A percentile compares a stretch with the other conserved stretches of the same genome.
Conservation (phyloP, 2,329 filamentous ascomycete species). For the Neurospora sp. region DNA sequence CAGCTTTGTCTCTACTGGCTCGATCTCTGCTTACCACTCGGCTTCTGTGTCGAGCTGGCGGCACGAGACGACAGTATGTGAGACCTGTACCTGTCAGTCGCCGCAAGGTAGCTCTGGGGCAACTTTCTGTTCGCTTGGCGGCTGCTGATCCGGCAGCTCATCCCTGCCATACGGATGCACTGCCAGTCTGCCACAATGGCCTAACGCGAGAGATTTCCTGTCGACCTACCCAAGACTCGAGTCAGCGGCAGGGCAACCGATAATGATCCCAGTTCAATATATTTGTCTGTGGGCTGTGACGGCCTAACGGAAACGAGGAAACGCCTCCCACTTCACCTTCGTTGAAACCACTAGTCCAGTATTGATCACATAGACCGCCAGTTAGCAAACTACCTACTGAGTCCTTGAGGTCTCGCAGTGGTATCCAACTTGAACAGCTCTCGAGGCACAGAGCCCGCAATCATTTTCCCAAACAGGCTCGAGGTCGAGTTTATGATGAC, state of each 20-base stretch:
- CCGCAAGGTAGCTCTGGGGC: background rate
- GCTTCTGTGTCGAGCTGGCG: background rate
- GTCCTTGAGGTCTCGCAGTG: background rate
- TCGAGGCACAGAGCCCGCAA: background rate
- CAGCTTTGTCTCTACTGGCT: background rate
- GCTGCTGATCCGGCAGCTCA: background rate
- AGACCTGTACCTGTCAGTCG: background rate
- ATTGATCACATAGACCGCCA: background rate
- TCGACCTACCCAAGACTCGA: background rate
- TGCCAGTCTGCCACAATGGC: background rate
- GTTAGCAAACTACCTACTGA: background rate
- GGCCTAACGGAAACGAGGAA: background rate
- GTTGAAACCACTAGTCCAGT: background rate
- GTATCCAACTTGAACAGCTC: background rate
- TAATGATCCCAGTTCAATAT: background rate
- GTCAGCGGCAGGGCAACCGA: background rate
- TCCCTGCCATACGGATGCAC: background rate
- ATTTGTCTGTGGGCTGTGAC: background rate
- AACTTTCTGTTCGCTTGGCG: background rate
- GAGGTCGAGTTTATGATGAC: background rate
- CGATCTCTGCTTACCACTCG: background rate
- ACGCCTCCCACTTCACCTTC: background rate
- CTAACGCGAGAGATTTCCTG: background rate
- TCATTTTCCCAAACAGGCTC: background rate
- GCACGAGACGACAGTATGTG: background rate